Base-by-base conservation (phyloP, 2,329 filamentous ascomycete species). In the Penicillium sp. region DNA sequence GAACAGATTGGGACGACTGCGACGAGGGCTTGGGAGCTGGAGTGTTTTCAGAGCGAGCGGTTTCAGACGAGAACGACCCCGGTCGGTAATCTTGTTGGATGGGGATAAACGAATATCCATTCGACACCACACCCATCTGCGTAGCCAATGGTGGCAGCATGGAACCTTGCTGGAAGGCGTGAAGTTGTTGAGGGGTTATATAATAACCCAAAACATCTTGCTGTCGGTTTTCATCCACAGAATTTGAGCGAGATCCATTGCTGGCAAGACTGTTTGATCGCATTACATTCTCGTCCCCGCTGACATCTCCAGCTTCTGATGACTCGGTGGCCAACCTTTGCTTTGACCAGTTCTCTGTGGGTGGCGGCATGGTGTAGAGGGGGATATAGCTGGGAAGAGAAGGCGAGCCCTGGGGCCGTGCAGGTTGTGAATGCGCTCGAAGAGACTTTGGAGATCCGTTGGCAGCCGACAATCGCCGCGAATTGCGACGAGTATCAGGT, bases 351-450 rank as follows among this genome's bases (percentile, higher is more conserved):
- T 55, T 55, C 13, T 73, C 70, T 35, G 65, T 53, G n/a, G 60
- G 40, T 36, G 69, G 70, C 14, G 67, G 60, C 18, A 69, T 65
- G 19, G 67, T 61, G 55, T 72, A 73, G 9, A 73, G 56, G 11
- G 70, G 68, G 8, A 66, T 62, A 51, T 73, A 68, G 36, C 55
- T 67, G 39, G 67, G 69, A 42, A 69, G 59, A 39, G 58, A 61
- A 4, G 66, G 64, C 26, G 73, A 72, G 47, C 73, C 71, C 16
- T 77, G 60, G n/a, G 73, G 65, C 23, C 77, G 70, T n/a, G 77
- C 76, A 49, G 77, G 77, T 53, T 79, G 77, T n/a, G 77, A 79
- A 23, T 79, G 77, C n/a, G 77, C 77, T 51, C 77, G 68, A 29
- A 78, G 57, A 19, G 72, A 75, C 29, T 71, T 72, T 3, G 76